Conservation (phyloP, 495 filamentous ascomycete genomes). For the Barbatosphaeria neglecta region DNA sequence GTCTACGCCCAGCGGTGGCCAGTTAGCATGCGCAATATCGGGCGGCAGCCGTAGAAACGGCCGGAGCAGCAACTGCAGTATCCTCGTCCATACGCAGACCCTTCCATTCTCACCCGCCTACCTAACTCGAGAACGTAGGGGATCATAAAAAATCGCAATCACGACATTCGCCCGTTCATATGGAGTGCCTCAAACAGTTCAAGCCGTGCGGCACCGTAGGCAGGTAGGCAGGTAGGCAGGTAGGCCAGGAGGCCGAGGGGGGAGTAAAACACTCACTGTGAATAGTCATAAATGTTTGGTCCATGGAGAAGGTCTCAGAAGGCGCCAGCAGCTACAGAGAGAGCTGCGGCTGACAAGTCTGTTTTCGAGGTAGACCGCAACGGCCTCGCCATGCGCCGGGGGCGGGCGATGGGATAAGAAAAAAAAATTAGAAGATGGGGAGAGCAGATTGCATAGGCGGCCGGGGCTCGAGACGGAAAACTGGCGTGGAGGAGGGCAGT, state of each 20-base stretch:
- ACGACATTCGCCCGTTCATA: too few relatives aligned
- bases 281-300: constrained; percentile 89
- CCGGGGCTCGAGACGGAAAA: too few relatives aligned
- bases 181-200: too few relatives aligned
- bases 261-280: constrained; percentile 51
- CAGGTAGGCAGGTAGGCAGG: too few relatives aligned
- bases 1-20: constrained; percentile 34
- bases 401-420: not conserved
- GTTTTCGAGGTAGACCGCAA: constrained; percentile 12
- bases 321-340: constrained; percentile 23
- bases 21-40: not conserved
- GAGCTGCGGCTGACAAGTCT: constrained; percentile 21
- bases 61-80: not conserved
- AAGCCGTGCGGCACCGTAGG: too few relatives aligned
- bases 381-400: constrained; percentile 19
- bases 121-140: too few relatives aligned
- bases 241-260: constrained; percentile 10
- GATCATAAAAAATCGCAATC: too few relatives aligned
- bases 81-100: not conserved
- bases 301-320: constrained; percentile 44
- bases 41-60: too few relatives aligned
- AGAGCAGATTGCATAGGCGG: too few relatives aligned
- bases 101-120: not conserved
- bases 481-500: too few relatives aligned
- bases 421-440: too few relatives aligned